These are phyloP conservation scores for Dinochytrium kinnereticum DNA, from an alignment of 371 early-diverging fungal species.

Conservation along the genomic window DNA sequence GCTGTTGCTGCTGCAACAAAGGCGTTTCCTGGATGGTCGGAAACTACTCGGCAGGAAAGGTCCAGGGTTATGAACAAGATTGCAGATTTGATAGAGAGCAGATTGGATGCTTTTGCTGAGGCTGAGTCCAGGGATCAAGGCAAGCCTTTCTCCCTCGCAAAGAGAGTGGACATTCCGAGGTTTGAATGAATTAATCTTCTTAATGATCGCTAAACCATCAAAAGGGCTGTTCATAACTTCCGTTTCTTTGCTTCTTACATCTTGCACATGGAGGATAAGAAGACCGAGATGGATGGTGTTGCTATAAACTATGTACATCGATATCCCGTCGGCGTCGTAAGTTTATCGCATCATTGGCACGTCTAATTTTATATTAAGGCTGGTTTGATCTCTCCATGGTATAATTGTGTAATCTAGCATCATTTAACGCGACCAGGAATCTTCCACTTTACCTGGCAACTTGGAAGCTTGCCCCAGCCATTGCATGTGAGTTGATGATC, in stretches of 20 bases:
- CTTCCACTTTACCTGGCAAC: constrained; percentile 71
- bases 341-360: background rate
- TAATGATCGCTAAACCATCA: background rate
- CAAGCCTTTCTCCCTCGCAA: constrained; percentile 67
- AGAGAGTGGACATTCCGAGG: constrained; percentile 66
- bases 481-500: constrained; percentile 65
- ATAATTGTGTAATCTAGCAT: constrained; percentile 36
- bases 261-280: constrained; percentile 34
- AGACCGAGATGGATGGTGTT: constrained; percentile 49
- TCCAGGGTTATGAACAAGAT: constrained; percentile 58
- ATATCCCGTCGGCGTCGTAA: constrained; percentile 65
- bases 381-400: constrained; percentile 73
- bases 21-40: constrained; percentile 73
- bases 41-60: constrained; percentile 53
- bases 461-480: constrained; percentile 80
- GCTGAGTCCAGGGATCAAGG: constrained; percentile 52
- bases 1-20: constrained; percentile 68
- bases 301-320: constrained; percentile 56
- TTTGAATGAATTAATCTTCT: background rate
- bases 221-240: constrained; percentile 67
- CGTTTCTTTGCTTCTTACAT: constrained; percentile 71
- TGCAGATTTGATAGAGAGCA: constrained; percentile 67
- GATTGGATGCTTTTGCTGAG: constrained; percentile 49
- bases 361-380: constrained; percentile 36
- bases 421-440: constrained; percentile 30